Base-by-base conservation (phyloP, 2,329 filamentous ascomycete genomes). In the Magnaporthiopsis rhizophila region DNA sequence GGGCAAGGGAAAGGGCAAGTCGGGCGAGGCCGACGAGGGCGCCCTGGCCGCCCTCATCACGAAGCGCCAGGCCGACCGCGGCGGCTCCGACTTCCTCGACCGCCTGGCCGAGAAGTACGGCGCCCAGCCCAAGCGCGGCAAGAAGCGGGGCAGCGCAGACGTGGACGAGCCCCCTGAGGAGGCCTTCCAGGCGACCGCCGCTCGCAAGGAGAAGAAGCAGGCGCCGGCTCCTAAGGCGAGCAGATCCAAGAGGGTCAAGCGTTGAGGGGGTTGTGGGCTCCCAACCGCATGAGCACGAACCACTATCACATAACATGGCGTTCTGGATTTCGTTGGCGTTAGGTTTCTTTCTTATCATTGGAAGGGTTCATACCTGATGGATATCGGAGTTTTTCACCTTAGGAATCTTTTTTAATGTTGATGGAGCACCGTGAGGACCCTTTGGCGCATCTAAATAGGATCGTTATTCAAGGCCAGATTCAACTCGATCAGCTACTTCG, bases 31-130 rank as follows among this genome's bases (percentile, higher is more conserved):
- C 15, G 61, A 53, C 6, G 83, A 86, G 69, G 79, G 81, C 38
- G 78, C 75, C 26, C 79, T 96, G 56, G 86, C 87, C n/a, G 90
- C 89, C 1, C 74, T 96, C 71, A 96, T 96, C 67, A 83, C 85
- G 72, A 81, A 84, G 71, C 85, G 89, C 60, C 89, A 95, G 73
- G 81, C 88, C 69, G 82, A 83, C 58, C 80, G 89, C 45, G 80
- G 77, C 13, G 80, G 77, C 13, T 76, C 77, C 34, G 80, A 78
- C 53, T 92, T 96, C 73, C 78, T 96, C 30, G 89, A 90, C 67
- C 79, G 84, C 62, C 76, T 97, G 62, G 91, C 91, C 65, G 89
- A 87, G 61, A 96, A 94, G 77, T 96, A 96, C 73, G 78, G 80
- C 34, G 77, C 80, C 62, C 79, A 80, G 66, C 68, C 73, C 0